phyloP scores from a whole-genome alignment of 2,329 filamentous ascomycete genomes.

The Aspergillus sp. region DNA sequence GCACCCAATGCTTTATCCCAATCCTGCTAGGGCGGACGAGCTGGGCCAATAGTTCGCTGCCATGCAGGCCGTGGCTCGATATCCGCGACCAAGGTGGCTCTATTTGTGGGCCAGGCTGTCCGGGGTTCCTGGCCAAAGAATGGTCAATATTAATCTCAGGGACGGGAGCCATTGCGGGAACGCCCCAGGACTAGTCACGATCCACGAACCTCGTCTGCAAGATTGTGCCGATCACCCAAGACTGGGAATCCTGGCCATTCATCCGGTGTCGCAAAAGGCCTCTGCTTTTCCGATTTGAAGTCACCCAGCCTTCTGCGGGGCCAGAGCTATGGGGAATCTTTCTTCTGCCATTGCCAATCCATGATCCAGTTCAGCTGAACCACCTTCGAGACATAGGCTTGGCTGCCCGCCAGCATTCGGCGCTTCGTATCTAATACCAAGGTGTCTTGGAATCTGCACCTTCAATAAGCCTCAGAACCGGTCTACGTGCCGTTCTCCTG shows the following conservation, averaged over 20 bases:
- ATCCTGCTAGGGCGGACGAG: background rate
- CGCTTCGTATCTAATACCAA: background rate
- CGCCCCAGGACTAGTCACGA: background rate
- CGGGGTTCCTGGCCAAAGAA: slow-evolving; percentile 2
- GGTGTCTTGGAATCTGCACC: background rate
- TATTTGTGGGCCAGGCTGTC: slow-evolving; percentile 2
- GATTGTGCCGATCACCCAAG: slow-evolving; percentile 6
- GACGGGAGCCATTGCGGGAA: slow-evolving; percentile 6
- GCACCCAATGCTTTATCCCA: slow-evolving; percentile 1
- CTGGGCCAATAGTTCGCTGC: background rate
- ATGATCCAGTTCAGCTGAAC: background rate
- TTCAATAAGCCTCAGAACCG: slow-evolving; percentile 2
- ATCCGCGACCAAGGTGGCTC: background rate
- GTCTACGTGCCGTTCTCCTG: background rate
- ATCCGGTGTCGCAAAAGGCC: background rate
- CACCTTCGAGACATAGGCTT: background rate
- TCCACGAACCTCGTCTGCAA: slow-evolving; percentile 5
- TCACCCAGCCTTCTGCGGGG: background rate
- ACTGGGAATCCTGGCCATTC: background rate
- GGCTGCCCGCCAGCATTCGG: background rate
- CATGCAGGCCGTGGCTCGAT: slow-evolving; percentile 1
- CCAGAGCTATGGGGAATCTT: background rate
- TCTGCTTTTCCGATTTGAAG: background rate
- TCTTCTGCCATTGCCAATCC: background rate
- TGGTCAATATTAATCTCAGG: slow-evolving; percentile 7